phyloP scores from a whole-genome alignment of 2,329 filamentous ascomycete genomes.

The Hypoxylon sp. region DNA sequence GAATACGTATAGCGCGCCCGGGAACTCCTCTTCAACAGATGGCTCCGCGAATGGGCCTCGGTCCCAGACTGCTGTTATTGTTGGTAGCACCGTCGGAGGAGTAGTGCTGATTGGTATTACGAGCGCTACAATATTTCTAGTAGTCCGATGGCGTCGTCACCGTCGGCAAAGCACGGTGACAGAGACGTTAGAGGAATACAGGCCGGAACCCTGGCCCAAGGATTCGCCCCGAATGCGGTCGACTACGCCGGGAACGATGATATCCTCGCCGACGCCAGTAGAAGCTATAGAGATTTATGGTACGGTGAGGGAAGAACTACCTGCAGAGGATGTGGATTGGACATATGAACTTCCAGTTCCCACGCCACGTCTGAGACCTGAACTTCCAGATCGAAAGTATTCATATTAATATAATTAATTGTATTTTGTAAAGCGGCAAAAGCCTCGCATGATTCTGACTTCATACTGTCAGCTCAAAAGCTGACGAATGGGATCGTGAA shows the following conservation, averaged over 20 bases:
- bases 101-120: conserved; percentile 31
- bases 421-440: conserved; percentile 24
- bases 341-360: conserved; percentile 48
- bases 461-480: conserved; percentile 22
- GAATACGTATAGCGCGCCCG: conserved; percentile 24
- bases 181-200: conserved; percentile 48
- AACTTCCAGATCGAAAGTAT: conserved; percentile 50
- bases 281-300: conserved; percentile 40
- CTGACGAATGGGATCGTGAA: not conserved
- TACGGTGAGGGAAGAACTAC: conserved; percentile 41
- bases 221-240: conserved; percentile 40
- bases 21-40: conserved; percentile 26
- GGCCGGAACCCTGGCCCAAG: conserved; percentile 51
- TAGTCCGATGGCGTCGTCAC: conserved; percentile 34
- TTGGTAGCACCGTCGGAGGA: conserved; percentile 50
- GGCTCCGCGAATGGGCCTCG: conserved; percentile 10
- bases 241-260: conserved; percentile 37
- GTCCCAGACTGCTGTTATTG: conserved; percentile 43
- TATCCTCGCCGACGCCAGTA: conserved; percentile 23
- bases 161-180: conserved; percentile 15
- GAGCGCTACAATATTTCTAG: conserved; percentile 32
- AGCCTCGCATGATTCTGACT: conserved; percentile 4
- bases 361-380: conserved; percentile 40
- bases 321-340: conserved; percentile 45
- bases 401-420: conserved; percentile 42